phyloP scores from a whole-genome alignment of 768 basidiomycete genomes.

The Boletus reticuloceps region DNA sequence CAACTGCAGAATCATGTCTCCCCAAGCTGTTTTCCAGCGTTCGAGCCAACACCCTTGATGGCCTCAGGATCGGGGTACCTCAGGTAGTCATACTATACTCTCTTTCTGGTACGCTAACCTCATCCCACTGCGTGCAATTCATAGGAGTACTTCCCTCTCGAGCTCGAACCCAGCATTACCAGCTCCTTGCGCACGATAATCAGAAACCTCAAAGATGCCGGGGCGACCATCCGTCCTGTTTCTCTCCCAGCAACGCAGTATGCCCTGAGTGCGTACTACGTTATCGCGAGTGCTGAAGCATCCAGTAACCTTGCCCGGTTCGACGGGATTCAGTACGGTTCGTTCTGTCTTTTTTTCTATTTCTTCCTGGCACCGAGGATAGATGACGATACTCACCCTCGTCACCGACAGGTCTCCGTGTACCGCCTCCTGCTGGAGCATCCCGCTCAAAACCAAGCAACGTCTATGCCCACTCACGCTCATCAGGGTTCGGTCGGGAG shows the following conservation, averaged over 20 bases:
- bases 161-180: conserved; percentile 49
- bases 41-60: conserved; percentile 40
- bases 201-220: conserved; percentile 40
- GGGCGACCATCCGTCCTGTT: conserved; percentile 70
- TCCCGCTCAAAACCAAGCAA: conserved; percentile 49
- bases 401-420: conserved; percentile 46
- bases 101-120: not conserved
- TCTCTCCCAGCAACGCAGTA: conserved; percentile 67
- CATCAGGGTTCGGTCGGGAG: conserved; percentile 75
- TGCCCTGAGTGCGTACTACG: conserved; percentile 92
- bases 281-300: conserved; percentile 92
- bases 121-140: not conserved
- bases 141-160: conserved; percentile 79
- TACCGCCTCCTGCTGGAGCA: conserved; percentile 38
- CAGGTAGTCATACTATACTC: conserved; percentile 42
- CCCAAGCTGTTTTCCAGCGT: not conserved
- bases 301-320: conserved; percentile 89
- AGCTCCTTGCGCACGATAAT: conserved; percentile 47
- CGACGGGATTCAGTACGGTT: conserved; percentile 85
- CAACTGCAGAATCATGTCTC: conserved; percentile 17
- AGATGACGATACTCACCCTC: not conserved
- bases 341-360: conserved; percentile 9
- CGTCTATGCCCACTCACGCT: conserved; percentile 65
- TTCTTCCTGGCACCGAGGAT: not conserved
- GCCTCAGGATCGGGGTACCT: conserved; percentile 74